Percentiles rank a stretch among this genome's conserved stretches.
Evolutionary conservation across 306 rosid genomes (phyloP).

Genomic region (Rosa lucieae): DNA sequence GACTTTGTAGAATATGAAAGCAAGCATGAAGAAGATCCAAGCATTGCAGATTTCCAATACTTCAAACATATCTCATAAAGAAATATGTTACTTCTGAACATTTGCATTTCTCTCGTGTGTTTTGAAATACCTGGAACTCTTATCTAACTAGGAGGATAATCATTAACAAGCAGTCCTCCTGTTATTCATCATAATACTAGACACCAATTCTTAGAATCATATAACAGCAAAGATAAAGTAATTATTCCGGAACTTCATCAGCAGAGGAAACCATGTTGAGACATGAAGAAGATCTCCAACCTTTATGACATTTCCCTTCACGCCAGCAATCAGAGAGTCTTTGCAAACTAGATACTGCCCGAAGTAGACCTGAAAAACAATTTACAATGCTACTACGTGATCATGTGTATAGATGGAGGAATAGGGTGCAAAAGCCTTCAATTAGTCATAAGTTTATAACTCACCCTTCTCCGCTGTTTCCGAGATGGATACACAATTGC

Average conservation of each 20-base stretch:
- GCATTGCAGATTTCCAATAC: too few relatives aligned
- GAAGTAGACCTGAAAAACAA: conserved; percentile 61
- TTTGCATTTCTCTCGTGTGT: too few relatives aligned
- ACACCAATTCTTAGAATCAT: not conserved
- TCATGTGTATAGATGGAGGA: conserved; percentile 14
- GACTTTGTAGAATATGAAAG: too few relatives aligned
- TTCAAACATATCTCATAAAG: too few relatives aligned
- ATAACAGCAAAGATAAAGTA: not conserved
- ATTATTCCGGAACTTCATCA: conserved; percentile 59
- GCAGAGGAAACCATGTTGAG: conserved; percentile 48
- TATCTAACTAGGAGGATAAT: too few relatives aligned
- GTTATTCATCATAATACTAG: too few relatives aligned
- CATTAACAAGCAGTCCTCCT: too few relatives aligned
- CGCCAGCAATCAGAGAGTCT: conserved; percentile 31
- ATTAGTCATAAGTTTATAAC: conserved; percentile 8
- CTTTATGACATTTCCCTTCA: conserved; percentile 46
- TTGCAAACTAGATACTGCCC: conserved; percentile 82
- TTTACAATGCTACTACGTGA: not conserved
- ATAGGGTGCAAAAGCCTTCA: conserved; percentile 10
- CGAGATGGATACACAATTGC: conserved; percentile 54
- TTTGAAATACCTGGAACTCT: too few relatives aligned
- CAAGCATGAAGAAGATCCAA: too few relatives aligned
- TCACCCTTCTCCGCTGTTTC: conserved; percentile 59
- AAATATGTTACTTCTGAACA: too few relatives aligned
- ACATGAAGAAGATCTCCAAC: conserved; percentile 66